Percentiles rank a stretch among this genome's conserved stretches.
phyloP scores from a whole-genome alignment of 495 filamentous ascomycete species.

The Penicillium arizonense region DNA sequence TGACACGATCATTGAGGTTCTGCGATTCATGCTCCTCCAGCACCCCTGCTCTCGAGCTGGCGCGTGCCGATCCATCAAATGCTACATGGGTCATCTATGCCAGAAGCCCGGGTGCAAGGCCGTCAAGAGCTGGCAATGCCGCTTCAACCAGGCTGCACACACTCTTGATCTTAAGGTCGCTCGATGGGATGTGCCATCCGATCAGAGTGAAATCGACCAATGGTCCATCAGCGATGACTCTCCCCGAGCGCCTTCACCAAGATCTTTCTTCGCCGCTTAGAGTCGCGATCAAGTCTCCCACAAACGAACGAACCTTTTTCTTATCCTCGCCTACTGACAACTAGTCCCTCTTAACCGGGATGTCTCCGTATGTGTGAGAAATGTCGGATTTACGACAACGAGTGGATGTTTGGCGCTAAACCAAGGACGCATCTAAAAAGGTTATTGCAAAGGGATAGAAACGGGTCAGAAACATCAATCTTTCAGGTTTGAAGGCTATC shows the following conservation, averaged over 20 bases:
- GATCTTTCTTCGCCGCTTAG: constrained; percentile 6
- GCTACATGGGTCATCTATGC: constrained; percentile 46
- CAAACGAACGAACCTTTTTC: background rate
- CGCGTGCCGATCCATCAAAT: constrained; percentile 39
- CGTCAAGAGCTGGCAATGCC: constrained; percentile 35
- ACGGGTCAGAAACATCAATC: background rate
- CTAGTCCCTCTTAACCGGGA: background rate
- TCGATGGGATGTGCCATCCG: constrained; percentile 27
- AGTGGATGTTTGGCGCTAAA: background rate
- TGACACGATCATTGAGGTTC: constrained; percentile 24
- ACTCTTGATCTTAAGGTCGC: constrained; percentile 28
- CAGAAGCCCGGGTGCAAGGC: constrained; percentile 40
- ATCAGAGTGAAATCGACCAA: constrained; percentile 15
- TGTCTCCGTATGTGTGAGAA: constrained; percentile 13
- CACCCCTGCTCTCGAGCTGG: constrained; percentile 32
- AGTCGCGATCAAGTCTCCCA: background rate
- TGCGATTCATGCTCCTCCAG: constrained; percentile 39
- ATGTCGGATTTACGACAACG: background rate
- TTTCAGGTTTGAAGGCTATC: too few species aligned
- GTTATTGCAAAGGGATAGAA: background rate
- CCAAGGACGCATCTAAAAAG: background rate
- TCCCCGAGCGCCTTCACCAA: constrained; percentile 11
- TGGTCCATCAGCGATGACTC: constrained; percentile 26
- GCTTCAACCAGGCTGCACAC: constrained; percentile 32
- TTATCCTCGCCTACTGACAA: constrained; percentile 8